Percentiles rank a stretch among this genome's conserved stretches.
Evolutionary conservation across 768 basidiomycete genomes (phyloP).

Genomic region (Sporobolomyces roseus): DNA sequence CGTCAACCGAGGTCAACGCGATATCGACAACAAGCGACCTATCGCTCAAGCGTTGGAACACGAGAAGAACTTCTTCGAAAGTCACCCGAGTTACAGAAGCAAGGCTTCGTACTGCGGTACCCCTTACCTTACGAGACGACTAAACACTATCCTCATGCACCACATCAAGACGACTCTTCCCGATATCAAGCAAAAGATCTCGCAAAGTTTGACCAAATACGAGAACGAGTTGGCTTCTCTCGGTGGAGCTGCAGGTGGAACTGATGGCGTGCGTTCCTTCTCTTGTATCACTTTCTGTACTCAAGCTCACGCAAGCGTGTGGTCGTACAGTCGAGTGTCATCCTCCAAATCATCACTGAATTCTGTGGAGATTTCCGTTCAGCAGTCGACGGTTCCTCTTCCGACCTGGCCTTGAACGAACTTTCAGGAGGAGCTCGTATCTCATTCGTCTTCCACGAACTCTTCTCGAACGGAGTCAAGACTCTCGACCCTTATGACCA

Average conservation of each 20-base stretch:
- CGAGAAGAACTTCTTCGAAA: constrained; percentile 92
- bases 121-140: constrained; percentile 86
- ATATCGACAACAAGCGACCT: constrained; percentile 83
- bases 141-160: constrained; percentile 98
- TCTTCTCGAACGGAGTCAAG: constrained; percentile 95
- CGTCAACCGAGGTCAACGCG: constrained; percentile 95
- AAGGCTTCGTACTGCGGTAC: constrained; percentile 97
- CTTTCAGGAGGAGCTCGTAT: constrained; percentile 98
- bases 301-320: neutral
- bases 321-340: constrained; percentile 58
- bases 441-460: constrained; percentile 96
- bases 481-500: constrained; percentile 97
- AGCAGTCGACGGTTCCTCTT: constrained; percentile 94
- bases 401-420: constrained; percentile 90
- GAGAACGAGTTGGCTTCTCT: constrained; percentile 74
- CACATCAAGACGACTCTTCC: constrained; percentile 97
- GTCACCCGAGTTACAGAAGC: constrained; percentile 82
- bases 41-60: constrained; percentile 80
- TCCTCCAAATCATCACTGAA: constrained; percentile 95
- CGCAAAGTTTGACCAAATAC: constrained; percentile 83
- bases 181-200: constrained; percentile 93
- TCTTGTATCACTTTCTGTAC: neutral
- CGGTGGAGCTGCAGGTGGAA: constrained; percentile 79
- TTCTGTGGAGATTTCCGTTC: constrained; percentile 96
- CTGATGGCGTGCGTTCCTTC: constrained; percentile 55